Conservation (phyloP, 2,329 filamentous ascomycete genomes). For the Aspergillus sp. region DNA sequence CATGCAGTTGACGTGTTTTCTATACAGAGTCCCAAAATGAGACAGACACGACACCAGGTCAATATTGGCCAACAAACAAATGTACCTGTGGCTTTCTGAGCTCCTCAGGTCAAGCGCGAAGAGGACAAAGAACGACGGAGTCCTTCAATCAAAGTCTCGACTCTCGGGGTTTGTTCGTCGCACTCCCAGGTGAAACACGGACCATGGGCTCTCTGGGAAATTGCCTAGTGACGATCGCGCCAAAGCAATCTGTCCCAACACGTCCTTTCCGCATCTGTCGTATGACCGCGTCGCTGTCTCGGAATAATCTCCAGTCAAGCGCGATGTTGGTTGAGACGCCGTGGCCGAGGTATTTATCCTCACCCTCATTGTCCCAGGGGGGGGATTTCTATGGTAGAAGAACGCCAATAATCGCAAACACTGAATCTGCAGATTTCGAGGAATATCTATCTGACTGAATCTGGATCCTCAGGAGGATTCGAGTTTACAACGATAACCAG, state of each 20-base stretch:
- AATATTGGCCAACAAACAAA: not conserved
- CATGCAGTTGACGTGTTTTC: not conserved
- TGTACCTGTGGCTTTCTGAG: not conserved
- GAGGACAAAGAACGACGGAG: not conserved
- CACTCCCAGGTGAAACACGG: conserved; percentile 17
- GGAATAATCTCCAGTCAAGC: not conserved
- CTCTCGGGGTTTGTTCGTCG: not conserved
- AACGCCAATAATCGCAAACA: not conserved
- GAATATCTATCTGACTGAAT: not conserved
- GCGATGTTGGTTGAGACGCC: not conserved
- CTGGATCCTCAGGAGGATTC: not conserved
- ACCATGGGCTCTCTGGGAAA: conserved; percentile 19
- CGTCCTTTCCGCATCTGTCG: conserved; percentile 3
- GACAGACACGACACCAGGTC: not conserved
- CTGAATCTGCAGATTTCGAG: not conserved
- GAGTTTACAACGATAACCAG: not conserved
- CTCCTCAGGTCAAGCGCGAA: not conserved
- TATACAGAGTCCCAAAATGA: not conserved
- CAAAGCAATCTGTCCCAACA: not conserved
- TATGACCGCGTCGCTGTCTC: conserved; percentile 4
- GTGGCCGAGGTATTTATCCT: not conserved
- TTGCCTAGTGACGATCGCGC: conserved; percentile 12
- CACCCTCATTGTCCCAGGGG: not conserved
- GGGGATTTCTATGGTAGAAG: not conserved
- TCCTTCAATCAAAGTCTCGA: not conserved